Evolutionary conservation across 495 filamentous ascomycete species (phyloP).

Genomic region (Trichoderma erinaceum): DNA sequence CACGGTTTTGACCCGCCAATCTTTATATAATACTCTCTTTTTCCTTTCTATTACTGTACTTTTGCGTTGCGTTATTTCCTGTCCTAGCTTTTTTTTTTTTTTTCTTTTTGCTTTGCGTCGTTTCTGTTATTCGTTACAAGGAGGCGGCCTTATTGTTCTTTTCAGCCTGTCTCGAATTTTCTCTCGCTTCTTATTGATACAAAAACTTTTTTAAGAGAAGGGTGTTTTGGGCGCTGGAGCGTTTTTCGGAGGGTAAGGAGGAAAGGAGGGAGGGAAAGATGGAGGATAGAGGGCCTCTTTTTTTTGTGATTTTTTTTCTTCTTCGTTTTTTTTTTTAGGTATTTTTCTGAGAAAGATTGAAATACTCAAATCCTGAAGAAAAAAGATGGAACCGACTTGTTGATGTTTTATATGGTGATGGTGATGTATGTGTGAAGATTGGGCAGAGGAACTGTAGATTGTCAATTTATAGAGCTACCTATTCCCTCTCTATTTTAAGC

Average conservation of each 20-base stretch:
- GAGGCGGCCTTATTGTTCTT: neutral
- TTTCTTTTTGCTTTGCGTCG: neutral
- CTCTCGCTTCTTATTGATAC: neutral
- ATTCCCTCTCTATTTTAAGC: too few relatives aligned
- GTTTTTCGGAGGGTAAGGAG: too few relatives aligned
- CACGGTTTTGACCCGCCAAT: neutral
- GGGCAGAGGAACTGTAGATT: neutral
- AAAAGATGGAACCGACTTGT: neutral
- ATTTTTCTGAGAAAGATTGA: neutral
- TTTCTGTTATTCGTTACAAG: neutral
- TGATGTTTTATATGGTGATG: neutral
- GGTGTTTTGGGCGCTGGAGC: neutral
- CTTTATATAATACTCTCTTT: conserved; percentile 4
- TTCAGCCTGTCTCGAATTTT: neutral
- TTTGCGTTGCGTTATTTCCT: neutral
- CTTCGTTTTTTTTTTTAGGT: neutral
- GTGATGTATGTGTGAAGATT: neutral
- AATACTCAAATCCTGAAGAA: neutral
- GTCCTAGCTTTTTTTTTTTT: neutral
- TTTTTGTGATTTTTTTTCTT: neutral
- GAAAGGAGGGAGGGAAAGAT: neutral
- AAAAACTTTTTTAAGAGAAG: neutral
- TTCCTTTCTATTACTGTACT: neutral
- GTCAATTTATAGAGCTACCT: too few relatives aligned
- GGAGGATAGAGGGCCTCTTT: neutral